Conservation (phyloP, 2,329 filamentous ascomycete genomes). For the Cladophialophora yegresii region DNA sequence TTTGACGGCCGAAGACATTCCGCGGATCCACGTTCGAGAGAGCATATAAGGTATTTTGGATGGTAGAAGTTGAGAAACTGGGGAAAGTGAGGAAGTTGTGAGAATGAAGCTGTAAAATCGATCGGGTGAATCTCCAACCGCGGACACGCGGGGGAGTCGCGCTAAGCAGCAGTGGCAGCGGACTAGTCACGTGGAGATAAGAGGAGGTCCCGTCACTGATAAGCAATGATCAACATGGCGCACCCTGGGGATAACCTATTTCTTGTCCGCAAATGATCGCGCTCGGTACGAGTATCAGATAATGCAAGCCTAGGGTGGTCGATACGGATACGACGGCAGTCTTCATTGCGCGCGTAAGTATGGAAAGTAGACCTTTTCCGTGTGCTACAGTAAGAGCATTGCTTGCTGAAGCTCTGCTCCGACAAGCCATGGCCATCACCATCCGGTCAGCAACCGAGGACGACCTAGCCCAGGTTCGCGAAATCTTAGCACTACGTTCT, state of each 20-base stretch:
- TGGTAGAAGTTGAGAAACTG: neutral
- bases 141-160: neutral
- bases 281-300: neutral
- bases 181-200: neutral
- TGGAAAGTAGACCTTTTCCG: neutral
- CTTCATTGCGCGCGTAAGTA: neutral
- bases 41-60: neutral
- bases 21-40: neutral
- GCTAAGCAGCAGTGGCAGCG: too few species aligned
- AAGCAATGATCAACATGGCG: neutral
- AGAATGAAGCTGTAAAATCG: neutral
- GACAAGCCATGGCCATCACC: slow-evolving; percentile 37
- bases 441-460: slow-evolving; percentile 41
- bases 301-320: neutral
- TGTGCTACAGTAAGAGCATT: neutral
- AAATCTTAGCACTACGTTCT: slow-evolving; percentile 45
- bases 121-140: neutral
- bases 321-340: neutral
- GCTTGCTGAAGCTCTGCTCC: neutral
- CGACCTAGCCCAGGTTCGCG: slow-evolving; percentile 42
- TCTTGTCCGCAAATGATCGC: neutral
- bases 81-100: neutral
- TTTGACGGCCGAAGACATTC: slow-evolving; percentile 1
- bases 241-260: neutral
- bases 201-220: neutral